These are phyloP conservation scores for Trichothecium sympodiale DNA, from an alignment of 2,329 filamentous ascomycete genomes.

Conservation along the genomic window DNA sequence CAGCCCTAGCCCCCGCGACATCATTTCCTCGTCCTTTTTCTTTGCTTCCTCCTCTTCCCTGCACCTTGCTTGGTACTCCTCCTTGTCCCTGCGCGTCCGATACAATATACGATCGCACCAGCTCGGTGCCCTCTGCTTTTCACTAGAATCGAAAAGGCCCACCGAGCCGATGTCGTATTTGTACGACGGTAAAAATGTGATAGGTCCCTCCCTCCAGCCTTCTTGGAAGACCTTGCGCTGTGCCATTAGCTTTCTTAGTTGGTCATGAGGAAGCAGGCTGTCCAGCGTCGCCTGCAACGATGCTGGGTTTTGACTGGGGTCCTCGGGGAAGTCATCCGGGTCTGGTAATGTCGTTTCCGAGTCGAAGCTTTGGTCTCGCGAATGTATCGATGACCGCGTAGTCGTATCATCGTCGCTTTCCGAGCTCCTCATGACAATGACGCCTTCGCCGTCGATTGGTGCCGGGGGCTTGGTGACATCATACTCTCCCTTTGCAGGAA, in stretches of 20 bases:
- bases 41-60: slow-evolving; percentile 56
- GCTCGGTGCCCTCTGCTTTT: slow-evolving; percentile 84
- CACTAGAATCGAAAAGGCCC: slow-evolving; percentile 85
- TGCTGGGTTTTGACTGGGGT: slow-evolving; percentile 65
- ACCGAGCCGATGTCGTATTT: slow-evolving; percentile 97
- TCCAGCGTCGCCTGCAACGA: slow-evolving; percentile 82
- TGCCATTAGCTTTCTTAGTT: slow-evolving; percentile 64
- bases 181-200: slow-evolving; percentile 87
- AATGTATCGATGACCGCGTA: slow-evolving; percentile 18
- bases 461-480: slow-evolving; percentile 23
- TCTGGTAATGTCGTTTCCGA: slow-evolving; percentile 39
- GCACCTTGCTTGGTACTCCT: slow-evolving; percentile 51
- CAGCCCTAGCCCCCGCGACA: slow-evolving; percentile 63
- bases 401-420: slow-evolving; percentile 34
- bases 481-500: slow-evolving; percentile 75
- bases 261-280: slow-evolving; percentile 82
- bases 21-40: slow-evolving; percentile 77
- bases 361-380: slow-evolving; percentile 24
- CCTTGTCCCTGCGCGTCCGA: slow-evolving; percentile 60
- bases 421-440: slow-evolving; percentile 33
- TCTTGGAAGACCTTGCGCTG: slow-evolving; percentile 75
- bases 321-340: slow-evolving; percentile 54
- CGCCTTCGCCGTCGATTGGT: slow-evolving; percentile 32
- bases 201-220: slow-evolving; percentile 81
- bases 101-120: slow-evolving; percentile 96